Percentiles rank a stretch among this genome's conserved stretches.
phyloP scores from a whole-genome alignment of 2,329 filamentous ascomycete species.

The Aspergillus sclerotialis region DNA sequence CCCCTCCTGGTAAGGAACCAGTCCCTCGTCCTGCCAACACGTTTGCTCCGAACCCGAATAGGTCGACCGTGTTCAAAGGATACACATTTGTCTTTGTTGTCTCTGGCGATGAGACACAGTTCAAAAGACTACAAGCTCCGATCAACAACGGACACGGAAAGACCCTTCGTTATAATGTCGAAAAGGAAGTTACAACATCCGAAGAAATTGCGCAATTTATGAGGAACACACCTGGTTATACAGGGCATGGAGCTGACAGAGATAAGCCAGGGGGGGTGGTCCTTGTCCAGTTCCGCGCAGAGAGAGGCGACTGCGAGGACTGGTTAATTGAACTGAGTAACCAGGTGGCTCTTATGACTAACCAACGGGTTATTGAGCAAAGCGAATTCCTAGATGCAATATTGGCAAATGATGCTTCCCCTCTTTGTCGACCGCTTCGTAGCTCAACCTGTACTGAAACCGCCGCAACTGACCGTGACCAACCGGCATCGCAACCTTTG shows the following conservation, averaged over 20 bases:
- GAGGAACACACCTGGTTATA: slow-evolving; percentile 66
- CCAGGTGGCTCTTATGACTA: slow-evolving; percentile 62
- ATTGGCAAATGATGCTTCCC: slow-evolving; percentile 67
- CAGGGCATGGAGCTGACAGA: slow-evolving; percentile 58
- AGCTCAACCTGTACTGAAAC: slow-evolving; percentile 35
- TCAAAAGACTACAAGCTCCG: slow-evolving; percentile 64
- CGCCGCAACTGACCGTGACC: slow-evolving; percentile 1
- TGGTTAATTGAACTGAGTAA: slow-evolving; percentile 68
- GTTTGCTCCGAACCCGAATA: slow-evolving; percentile 61
- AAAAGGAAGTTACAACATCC: slow-evolving; percentile 56
- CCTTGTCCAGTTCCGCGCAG: slow-evolving; percentile 64
- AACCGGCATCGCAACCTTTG: neutral
- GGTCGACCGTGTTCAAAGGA: slow-evolving; percentile 70
- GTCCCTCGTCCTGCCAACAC: slow-evolving; percentile 59
- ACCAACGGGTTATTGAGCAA: slow-evolving; percentile 79
- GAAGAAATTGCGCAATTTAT: slow-evolving; percentile 75
- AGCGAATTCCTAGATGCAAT: slow-evolving; percentile 90
- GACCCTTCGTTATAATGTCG: slow-evolving; percentile 59
- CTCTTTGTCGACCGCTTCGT: slow-evolving; percentile 60
- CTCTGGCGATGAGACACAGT: slow-evolving; percentile 71
- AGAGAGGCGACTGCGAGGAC: slow-evolving; percentile 48
- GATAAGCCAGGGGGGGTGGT: slow-evolving; percentile 63
- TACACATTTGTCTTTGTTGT: slow-evolving; percentile 90
- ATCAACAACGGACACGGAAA: slow-evolving; percentile 80
- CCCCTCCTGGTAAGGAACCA: slow-evolving; percentile 69